Percentiles rank a stretch among this genome's conserved stretches.
Evolutionary conservation across 2,329 filamentous ascomycete genomes (phyloP).

Genomic region (Paecilomyces sp.): DNA sequence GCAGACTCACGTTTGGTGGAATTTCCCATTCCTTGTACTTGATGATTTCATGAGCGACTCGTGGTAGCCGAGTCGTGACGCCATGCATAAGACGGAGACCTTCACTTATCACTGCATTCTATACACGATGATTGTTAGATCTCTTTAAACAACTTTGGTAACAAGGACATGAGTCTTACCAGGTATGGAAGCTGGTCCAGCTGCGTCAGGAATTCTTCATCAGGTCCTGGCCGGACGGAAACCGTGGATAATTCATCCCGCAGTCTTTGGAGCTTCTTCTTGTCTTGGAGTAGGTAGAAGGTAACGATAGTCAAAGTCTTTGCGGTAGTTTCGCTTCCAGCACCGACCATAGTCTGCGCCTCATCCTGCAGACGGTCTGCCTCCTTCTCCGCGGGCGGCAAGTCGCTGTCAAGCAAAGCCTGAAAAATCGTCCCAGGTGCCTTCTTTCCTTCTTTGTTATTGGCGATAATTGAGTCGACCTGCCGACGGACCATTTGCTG

Average conservation of each 20-base stretch:
- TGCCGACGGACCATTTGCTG: slow-evolving; percentile 2
- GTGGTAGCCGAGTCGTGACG: slow-evolving; percentile 20
- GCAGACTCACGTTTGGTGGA: slow-evolving; percentile 20
- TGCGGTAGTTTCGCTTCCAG: slow-evolving; percentile 29
- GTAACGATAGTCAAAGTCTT: slow-evolving; percentile 20
- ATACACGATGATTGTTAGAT: background rate
- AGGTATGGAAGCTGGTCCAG: slow-evolving; percentile 37
- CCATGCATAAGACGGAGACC: slow-evolving; percentile 25
- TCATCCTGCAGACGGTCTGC: slow-evolving; percentile 25
- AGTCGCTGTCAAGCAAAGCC: slow-evolving; percentile 21
- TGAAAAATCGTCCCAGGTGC: slow-evolving; percentile 17
- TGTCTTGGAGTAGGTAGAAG: slow-evolving; percentile 21
- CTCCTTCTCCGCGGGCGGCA: slow-evolving; percentile 31
- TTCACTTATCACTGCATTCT: slow-evolving; percentile 26
- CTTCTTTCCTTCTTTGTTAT: background rate
- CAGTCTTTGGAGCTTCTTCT: slow-evolving; percentile 12
- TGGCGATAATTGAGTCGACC: background rate
- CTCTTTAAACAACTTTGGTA: background rate
- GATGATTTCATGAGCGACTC: slow-evolving; percentile 21
- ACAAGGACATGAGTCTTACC: slow-evolving; percentile 5
- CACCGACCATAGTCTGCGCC: slow-evolving; percentile 20
- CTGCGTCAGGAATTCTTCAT: slow-evolving; percentile 15
- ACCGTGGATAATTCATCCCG: slow-evolving; percentile 24
- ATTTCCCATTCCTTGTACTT: slow-evolving; percentile 26
- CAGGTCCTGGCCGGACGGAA: slow-evolving; percentile 2